These are phyloP conservation scores for Kazachstania kunashirensis DNA, from an alignment of 805 yeast species.

Conservation along the genomic window DNA sequence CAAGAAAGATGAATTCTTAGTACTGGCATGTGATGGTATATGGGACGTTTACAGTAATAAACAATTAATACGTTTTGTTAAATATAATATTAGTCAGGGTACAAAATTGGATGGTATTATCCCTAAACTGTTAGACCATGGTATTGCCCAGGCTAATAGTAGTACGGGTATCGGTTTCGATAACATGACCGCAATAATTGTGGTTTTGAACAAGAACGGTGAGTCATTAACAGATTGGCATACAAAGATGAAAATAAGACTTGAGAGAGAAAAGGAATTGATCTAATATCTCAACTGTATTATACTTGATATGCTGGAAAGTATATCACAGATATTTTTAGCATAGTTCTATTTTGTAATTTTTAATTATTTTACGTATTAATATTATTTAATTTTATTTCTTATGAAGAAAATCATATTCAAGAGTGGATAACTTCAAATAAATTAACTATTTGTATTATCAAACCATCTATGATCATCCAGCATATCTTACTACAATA, in stretches of 20 bases:
- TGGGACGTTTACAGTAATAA: slow-evolving; percentile 64
- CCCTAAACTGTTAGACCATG: slow-evolving; percentile 51
- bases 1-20: slow-evolving; percentile 52
- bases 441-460: no score
- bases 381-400: no score
- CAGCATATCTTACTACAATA: no score
- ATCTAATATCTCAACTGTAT: no score
- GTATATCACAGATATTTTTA: no score
- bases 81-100: slow-evolving; percentile 50
- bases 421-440: no score
- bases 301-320: no score
- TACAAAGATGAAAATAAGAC: slow-evolving; percentile 37
- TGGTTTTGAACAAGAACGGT: slow-evolving; percentile 45
- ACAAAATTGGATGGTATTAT: slow-evolving; percentile 49
- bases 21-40: slow-evolving; percentile 75
- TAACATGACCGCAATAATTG: slow-evolving; percentile 67
- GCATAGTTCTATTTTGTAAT: no score
- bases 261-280: slow-evolving; percentile 28
- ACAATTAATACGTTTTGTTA: slow-evolving; percentile 42
- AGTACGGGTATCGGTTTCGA: slow-evolving; percentile 75
- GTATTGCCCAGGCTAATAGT: slow-evolving; percentile 61
- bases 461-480: no score
- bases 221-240: slow-evolving; percentile 50
- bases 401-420: no score
- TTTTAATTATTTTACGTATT: no score